Percentiles rank a stretch among this genome's conserved stretches.
phyloP scores from a whole-genome alignment of 2,329 filamentous ascomycete species.

The Fusarium verticillioides region DNA sequence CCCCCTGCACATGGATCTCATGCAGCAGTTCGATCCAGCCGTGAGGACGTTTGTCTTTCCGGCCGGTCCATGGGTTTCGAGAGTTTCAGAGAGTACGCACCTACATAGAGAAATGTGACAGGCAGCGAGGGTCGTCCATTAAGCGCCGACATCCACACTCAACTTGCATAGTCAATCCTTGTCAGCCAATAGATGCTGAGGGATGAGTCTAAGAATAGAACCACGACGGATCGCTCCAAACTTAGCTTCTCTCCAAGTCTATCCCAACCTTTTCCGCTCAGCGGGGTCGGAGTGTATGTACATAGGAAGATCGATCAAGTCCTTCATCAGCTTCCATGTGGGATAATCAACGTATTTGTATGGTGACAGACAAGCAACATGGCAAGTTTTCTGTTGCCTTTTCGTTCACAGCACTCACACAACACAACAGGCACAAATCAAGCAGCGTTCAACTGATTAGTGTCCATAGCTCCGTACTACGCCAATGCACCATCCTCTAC shows the following conservation, averaged over 20 bases:
- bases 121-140: conserved; percentile 37
- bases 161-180: conserved; percentile 37
- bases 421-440: background rate
- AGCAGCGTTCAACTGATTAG: background rate
- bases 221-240: conserved; percentile 14
- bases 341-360: background rate
- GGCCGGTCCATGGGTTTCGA: conserved; percentile 25
- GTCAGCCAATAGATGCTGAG: conserved; percentile 28
- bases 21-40: conserved; percentile 30
- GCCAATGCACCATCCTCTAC: conserved; percentile 3
- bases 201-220: conserved; percentile 44
- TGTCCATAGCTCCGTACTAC: background rate
- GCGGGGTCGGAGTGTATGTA: conserved; percentile 18
- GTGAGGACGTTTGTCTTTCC: conserved; percentile 23
- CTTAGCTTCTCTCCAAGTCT: conserved; percentile 14
- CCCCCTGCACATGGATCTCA: conserved; percentile 35
- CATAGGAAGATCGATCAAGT: background rate
- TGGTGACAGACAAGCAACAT: background rate
- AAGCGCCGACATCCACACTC: conserved; percentile 43
- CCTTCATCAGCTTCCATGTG: background rate
- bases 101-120: conserved; percentile 26
- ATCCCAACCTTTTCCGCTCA: conserved; percentile 33
- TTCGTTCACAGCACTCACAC: background rate
- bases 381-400: background rate
- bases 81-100: background rate